These are phyloP conservation scores for Fragaria vesca DNA, from an alignment of 306 rosid species.

Conservation along the genomic window DNA sequence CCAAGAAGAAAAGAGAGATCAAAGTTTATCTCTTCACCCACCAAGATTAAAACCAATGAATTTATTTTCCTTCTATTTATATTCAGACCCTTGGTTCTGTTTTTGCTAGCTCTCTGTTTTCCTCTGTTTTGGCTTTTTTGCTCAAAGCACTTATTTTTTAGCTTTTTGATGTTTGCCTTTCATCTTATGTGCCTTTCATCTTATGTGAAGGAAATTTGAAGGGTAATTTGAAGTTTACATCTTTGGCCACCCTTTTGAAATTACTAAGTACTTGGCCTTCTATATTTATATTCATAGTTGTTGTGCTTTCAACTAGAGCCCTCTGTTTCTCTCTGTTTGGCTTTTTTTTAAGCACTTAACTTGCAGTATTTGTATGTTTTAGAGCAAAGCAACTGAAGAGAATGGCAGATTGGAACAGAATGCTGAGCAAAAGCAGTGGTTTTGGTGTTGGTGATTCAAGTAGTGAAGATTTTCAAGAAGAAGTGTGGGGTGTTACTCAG, in stretches of 20 bases:
- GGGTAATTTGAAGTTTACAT: neutral
- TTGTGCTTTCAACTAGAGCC: neutral
- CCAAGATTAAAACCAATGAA: neutral
- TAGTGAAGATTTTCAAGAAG: conserved; percentile 59
- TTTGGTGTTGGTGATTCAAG: conserved; percentile 33
- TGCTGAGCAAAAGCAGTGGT: conserved; percentile 31
- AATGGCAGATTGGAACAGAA: conserved; percentile 57
- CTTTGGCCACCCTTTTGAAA: neutral
- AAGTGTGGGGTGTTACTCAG: conserved; percentile 39
- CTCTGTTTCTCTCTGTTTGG: conserved; percentile 6
- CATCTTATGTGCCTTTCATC: neutral
- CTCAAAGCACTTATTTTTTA: neutral
- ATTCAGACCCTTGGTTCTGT: conserved; percentile 22
- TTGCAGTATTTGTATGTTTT: conserved; percentile 13
- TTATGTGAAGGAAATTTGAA: neutral
- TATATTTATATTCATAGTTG: neutral
- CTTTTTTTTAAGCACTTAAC: conserved; percentile 2
- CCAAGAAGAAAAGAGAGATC: conserved; percentile 37
- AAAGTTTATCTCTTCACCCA: conserved; percentile 32
- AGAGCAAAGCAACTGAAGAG: conserved; percentile 22
- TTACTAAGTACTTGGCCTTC: neutral
- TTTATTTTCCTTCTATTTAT: conserved; percentile 29
- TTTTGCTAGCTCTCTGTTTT: conserved; percentile 10
- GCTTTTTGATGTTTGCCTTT: neutral
- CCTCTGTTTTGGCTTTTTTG: neutral